Conservation (phyloP, 495 filamentous ascomycete species). For the Penicillium verhagenii region DNA sequence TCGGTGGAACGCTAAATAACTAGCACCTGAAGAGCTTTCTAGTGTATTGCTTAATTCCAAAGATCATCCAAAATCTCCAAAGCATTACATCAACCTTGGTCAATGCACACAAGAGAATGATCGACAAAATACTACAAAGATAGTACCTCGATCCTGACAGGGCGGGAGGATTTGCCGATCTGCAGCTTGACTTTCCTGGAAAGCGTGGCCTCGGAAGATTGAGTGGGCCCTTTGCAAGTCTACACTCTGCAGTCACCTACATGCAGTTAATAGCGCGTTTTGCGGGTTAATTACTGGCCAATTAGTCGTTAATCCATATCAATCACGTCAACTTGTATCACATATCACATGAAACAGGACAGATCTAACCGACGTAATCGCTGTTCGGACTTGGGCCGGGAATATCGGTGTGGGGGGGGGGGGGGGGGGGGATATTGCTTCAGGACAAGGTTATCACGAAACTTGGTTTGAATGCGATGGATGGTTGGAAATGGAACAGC, state of each 20-base stretch:
- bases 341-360: not conserved
- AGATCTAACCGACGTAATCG: not conserved
- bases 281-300: not conserved
- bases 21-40: not conserved
- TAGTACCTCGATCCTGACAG: not conserved
- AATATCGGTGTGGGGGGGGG: no score
- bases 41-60: not conserved
- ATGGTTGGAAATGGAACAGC: no score
- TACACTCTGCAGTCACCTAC: not conserved
- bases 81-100: not conserved
- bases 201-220: not conserved
- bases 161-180: not conserved
- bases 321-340: no score
- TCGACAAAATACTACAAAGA: not conserved
- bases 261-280: not conserved
- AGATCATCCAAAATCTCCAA: not conserved
- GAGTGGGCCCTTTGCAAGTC: not conserved
- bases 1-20: not conserved
- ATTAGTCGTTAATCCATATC: not conserved
- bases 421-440: no score
- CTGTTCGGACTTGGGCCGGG: not conserved
- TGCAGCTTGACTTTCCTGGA: not conserved
- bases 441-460: not conserved
- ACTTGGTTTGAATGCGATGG: not conserved
- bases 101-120: not conserved